Evolutionary conservation across 1,139 yeast genomes (phyloP).

Genomic region (Debaryomyces fabryi): DNA sequence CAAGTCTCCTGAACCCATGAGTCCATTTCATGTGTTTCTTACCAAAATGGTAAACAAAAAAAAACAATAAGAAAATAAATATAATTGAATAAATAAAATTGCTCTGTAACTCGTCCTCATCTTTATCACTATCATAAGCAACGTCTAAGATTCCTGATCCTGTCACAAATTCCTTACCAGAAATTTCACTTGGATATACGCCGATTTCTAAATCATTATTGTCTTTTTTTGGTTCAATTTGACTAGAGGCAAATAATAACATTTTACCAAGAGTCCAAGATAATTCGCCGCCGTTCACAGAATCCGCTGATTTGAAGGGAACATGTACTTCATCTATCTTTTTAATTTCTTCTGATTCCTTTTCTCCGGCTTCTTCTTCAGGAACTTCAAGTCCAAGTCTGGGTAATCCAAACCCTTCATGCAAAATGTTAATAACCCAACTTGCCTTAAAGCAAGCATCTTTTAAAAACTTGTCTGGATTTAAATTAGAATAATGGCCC

Average conservation of each 20-base stretch:
- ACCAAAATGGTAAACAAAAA: slow-evolving; percentile 23
- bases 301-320: slow-evolving; percentile 63
- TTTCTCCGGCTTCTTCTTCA: slow-evolving; percentile 19
- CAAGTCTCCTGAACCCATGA: slow-evolving; percentile 18
- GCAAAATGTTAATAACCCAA: slow-evolving; percentile 77
- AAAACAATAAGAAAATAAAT: slow-evolving; percentile 22
- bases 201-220: slow-evolving; percentile 42
- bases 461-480: slow-evolving; percentile 49
- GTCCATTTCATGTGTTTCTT: slow-evolving; percentile 14
- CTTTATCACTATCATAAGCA: slow-evolving; percentile 28
- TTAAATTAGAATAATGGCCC: slow-evolving; percentile 53
- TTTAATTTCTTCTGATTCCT: slow-evolving; percentile 21
- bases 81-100: slow-evolving; percentile 18
- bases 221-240: slow-evolving; percentile 33
- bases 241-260: slow-evolving; percentile 59
- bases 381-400: slow-evolving; percentile 55
- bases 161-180: slow-evolving; percentile 44
- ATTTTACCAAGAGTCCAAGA: slow-evolving; percentile 73
- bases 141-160: slow-evolving; percentile 29
- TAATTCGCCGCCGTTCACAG: slow-evolving; percentile 60
- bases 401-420: slow-evolving; percentile 79
- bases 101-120: slow-evolving; percentile 11
- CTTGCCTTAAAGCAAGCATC: slow-evolving; percentile 83
- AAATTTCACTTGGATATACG: slow-evolving; percentile 53
- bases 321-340: slow-evolving; percentile 42